These are phyloP conservation scores for Centaurea solstitialis DNA, from an alignment of 129 eudicot species.

Conservation along the genomic window DNA sequence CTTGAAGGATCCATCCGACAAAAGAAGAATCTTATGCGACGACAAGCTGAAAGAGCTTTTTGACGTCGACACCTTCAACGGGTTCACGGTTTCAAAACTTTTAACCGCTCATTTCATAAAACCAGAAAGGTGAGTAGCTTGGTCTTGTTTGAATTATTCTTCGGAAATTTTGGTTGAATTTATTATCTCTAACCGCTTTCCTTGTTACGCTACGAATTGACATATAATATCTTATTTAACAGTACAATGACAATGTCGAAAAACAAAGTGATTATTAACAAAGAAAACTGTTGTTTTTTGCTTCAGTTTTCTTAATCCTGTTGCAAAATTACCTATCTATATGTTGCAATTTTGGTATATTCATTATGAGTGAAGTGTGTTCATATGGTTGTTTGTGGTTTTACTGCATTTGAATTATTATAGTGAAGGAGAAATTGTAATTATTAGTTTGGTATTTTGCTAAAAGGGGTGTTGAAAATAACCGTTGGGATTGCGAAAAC, in stretches of 20 bases:
- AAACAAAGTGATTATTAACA: slow-evolving; percentile 6
- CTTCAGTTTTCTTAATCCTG: not conserved
- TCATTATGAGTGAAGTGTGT: not conserved
- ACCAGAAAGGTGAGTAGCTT: slow-evolving; percentile 51
- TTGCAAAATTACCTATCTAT: not conserved
- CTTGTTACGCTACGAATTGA: slow-evolving; percentile 15
- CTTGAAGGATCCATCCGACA: slow-evolving; percentile 92
- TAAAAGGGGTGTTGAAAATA: too few relatives aligned
- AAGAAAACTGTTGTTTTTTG: slow-evolving; percentile 20
- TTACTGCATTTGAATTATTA: too few relatives aligned
- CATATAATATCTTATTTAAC: slow-evolving; percentile 9
- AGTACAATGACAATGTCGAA: slow-evolving; percentile 9
- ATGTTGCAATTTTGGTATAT: not conserved
- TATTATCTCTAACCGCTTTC: slow-evolving; percentile 22
- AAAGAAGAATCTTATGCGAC: slow-evolving; percentile 74
- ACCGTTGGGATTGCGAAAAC: too few relatives aligned
- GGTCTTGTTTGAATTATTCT: slow-evolving; percentile 14
- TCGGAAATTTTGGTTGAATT: slow-evolving; percentile 38
- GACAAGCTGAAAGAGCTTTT: slow-evolving; percentile 93
- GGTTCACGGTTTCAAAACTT: slow-evolving; percentile 68
- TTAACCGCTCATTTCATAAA: slow-evolving; percentile 64
- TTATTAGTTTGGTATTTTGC: too few relatives aligned
- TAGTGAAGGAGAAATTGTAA: too few relatives aligned
- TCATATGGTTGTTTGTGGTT: not conserved
- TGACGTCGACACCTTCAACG: slow-evolving; percentile 65